Evolutionary conservation across 1,139 yeast genomes (phyloP), one percentile per base, ranked within the genome.

Genomic region (Geotrichum fermentans): DNA sequence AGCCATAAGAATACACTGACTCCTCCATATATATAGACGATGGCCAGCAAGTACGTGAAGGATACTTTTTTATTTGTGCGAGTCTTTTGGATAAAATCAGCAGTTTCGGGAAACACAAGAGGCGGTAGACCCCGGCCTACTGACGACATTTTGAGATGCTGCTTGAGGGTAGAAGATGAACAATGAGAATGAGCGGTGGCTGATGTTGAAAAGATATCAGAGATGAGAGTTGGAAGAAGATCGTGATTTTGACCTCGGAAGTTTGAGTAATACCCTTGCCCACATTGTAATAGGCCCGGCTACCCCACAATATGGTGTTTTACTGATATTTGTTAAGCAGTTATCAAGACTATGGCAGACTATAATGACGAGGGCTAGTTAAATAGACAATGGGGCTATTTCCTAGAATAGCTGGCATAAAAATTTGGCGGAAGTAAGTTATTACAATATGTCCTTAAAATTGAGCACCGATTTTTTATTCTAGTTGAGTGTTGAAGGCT

Each of bases 1-100:
- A 66, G 41, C 14, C 63, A 66, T 2, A 62, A 40, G 17, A 63
- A 49, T 0, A 65, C 66, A 6, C 66, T 56, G 4, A 61, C 55
- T 1, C 71, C 71, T 1, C 70, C 71, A 50, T 64, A 67, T 4
- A 61, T 52, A 48, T 67, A 67, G 14, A 63, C 47, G 11, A 67
- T 48, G 1, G 63, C 63, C 3, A 66, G 51, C 33, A 67, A 58
- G 26, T 60, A 57, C 28, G 55, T 50, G 30, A 66, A 52, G 29
- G 58, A 59, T 11, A 58, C 52, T 30, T 60, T 47, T 18, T 54
- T 44, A 16, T 48, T 52, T 16, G 51, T 21, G 11, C 47, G 42
- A 14, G 47, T 34, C 46, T 50, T 47, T 29, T 37, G 40, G 10
- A 56, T 49, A 34, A 58, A 56, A 43, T 56, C 50, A 18, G 56